Evolutionary conservation across 345 rosid genomes (phyloP).

Genomic region (Euphorbia peplus): DNA sequence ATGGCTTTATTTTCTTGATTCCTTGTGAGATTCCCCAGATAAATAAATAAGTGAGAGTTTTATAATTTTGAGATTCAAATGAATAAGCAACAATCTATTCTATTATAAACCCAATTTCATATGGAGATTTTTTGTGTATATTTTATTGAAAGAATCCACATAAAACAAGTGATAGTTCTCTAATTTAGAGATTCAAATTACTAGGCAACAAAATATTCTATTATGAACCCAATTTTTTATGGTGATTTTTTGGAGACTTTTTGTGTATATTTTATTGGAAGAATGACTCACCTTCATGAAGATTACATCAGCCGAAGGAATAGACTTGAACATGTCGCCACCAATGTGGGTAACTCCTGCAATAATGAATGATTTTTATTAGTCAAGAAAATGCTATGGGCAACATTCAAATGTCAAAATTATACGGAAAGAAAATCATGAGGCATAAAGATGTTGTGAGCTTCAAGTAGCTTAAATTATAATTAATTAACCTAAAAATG

Average conservation of each 20-base stretch:
- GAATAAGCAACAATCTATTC: neutral
- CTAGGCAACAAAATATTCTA: neutral
- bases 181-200: neutral
- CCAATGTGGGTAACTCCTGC: conserved; percentile 29
- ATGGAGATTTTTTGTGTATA: neutral
- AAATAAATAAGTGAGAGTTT: neutral
- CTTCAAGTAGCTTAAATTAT: no score
- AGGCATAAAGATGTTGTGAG: no score
- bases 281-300: conserved; percentile 66
- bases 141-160: conserved; percentile 4
- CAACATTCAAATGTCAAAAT: neutral
- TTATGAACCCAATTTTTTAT: neutral
- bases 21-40: neutral
- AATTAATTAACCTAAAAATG: no score
- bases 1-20: neutral
- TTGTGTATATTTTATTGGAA: neutral
- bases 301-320: conserved; percentile 62
- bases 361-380: neutral
- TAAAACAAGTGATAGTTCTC: neutral
- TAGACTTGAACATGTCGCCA: conserved; percentile 31
- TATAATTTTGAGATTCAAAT: neutral
- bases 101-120: neutral
- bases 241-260: neutral
- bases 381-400: neutral
- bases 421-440: no score